Percentiles rank a stretch among this genome's conserved stretches.
These are phyloP conservation scores for Phaffia tasmanica DNA, from an alignment of 768 basidiomycete genomes.

Conservation along the genomic window DNA sequence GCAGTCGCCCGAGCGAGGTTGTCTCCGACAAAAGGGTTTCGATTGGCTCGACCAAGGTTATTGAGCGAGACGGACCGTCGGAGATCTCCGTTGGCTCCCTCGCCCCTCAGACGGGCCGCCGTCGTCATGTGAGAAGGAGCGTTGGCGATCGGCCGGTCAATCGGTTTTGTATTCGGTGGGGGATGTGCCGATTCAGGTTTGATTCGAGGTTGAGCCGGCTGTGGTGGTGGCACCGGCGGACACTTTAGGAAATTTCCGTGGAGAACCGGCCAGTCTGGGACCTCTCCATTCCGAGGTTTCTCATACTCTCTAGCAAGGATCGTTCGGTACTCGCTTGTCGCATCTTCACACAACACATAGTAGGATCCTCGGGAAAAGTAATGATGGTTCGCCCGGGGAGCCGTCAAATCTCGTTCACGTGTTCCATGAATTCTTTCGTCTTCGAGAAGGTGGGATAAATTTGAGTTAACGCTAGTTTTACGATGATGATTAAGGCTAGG, in stretches of 20 bases:
- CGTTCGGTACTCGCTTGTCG: constrained; percentile 68
- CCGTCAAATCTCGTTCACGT: constrained; percentile 80
- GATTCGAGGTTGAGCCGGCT: neutral
- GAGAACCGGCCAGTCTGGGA: constrained; percentile 68
- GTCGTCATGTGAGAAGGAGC: constrained; percentile 1
- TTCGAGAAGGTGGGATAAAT: constrained; percentile 46
- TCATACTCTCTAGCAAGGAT: constrained; percentile 74
- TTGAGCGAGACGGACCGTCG: constrained; percentile 36
- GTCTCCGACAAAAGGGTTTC: constrained; percentile 17
- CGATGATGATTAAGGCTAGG: neutral
- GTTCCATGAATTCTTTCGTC: constrained; percentile 77
- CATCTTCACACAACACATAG: constrained; percentile 87
- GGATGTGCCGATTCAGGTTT: constrained; percentile 5
- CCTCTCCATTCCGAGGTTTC: constrained; percentile 45
- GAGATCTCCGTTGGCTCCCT: constrained; percentile 21
- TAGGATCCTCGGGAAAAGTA: constrained; percentile 68
- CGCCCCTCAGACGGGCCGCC: neutral
- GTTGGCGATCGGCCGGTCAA: neutral
- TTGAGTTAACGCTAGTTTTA: constrained; percentile 7
- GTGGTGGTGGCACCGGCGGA: neutral
- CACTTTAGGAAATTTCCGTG: constrained; percentile 40
- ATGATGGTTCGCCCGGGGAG: constrained; percentile 71
- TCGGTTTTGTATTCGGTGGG: neutral
- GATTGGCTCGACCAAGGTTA: constrained; percentile 31
- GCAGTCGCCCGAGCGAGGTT: constrained; percentile 3